Evolutionary conservation across 768 basidiomycete genomes (phyloP).

Genomic region (Dioszegia hungarica): DNA sequence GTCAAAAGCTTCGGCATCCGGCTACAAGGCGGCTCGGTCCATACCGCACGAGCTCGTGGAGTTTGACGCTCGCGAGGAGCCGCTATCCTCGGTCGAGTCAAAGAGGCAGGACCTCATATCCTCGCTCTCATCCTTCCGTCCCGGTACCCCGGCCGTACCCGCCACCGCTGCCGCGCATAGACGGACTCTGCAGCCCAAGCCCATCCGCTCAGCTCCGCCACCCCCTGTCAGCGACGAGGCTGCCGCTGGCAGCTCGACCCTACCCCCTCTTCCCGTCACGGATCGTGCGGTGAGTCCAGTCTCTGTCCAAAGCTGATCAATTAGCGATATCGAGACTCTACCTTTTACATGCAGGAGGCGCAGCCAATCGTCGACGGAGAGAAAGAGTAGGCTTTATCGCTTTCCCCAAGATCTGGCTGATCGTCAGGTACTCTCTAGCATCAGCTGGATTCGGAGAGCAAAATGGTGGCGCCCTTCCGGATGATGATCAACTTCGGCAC

Average conservation of each 20-base stretch:
- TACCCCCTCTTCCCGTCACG: no score
- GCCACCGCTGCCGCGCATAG: background rate
- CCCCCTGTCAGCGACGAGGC: background rate
- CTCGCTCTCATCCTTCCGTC: slow-evolving; percentile 1
- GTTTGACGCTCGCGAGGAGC: background rate
- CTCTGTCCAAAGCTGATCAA: background rate
- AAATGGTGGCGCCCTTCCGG: background rate
- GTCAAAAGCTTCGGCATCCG: slow-evolving; percentile 62
- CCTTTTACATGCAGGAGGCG: slow-evolving; percentile 7
- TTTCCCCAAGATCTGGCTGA: background rate
- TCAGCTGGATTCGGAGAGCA: background rate
- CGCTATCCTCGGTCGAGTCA: background rate
- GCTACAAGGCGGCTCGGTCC: background rate
- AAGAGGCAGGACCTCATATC: background rate
- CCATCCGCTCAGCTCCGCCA: background rate
- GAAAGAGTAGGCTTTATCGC: background rate
- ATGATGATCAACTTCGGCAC: slow-evolving; percentile 2
- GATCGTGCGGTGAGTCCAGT: background rate
- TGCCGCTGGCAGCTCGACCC: background rate
- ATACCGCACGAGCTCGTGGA: background rate
- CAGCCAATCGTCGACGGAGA: slow-evolving; percentile 1
- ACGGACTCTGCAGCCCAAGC: background rate
- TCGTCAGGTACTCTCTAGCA: background rate
- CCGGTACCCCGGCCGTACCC: background rate
- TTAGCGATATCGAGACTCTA: slow-evolving; percentile 1